Evolutionary conservation across 2,329 filamentous ascomycete genomes (phyloP).

Genomic region (Pseudocercospora crystallina): DNA sequence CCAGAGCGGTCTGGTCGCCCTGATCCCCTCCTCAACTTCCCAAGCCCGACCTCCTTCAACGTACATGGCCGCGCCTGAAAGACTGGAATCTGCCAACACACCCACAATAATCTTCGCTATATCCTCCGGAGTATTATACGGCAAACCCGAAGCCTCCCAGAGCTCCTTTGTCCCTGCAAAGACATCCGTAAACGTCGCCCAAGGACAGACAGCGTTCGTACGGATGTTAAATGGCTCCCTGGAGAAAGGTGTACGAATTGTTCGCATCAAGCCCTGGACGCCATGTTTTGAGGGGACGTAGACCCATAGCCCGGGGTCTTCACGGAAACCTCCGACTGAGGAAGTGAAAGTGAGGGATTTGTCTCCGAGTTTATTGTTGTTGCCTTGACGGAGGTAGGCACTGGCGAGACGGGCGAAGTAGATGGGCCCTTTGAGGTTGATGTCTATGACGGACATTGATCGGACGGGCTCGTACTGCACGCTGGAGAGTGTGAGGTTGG

Average conservation of each 20-base stretch:
- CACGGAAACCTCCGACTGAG: slow-evolving; percentile 51
- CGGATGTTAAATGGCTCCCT: slow-evolving; percentile 36
- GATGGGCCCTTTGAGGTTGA: slow-evolving; percentile 43
- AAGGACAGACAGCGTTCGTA: slow-evolving; percentile 48
- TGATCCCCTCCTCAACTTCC: slow-evolving; percentile 46
- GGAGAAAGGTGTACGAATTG: slow-evolving; percentile 41
- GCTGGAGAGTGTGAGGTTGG: slow-evolving; percentile 42
- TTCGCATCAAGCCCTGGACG: slow-evolving; percentile 52
- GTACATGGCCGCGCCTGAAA: slow-evolving; percentile 45
- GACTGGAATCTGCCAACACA: slow-evolving; percentile 35
- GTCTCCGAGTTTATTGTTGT: slow-evolving; percentile 27
- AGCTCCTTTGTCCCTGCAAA: slow-evolving; percentile 37
- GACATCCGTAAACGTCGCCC: slow-evolving; percentile 44
- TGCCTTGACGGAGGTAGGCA: slow-evolving; percentile 50
- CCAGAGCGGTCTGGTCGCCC: slow-evolving; percentile 45
- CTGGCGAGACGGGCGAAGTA: slow-evolving; percentile 52
- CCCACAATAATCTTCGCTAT: slow-evolving; percentile 42
- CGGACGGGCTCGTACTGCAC: slow-evolving; percentile 39
- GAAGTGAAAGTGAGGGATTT: slow-evolving; percentile 47
- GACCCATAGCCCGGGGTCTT: slow-evolving; percentile 48
- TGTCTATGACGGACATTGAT: slow-evolving; percentile 12
- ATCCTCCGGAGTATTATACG: slow-evolving; percentile 41
- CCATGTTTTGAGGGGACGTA: slow-evolving; percentile 53
- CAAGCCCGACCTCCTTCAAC: slow-evolving; percentile 45
- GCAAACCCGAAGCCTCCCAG: slow-evolving; percentile 41